These are phyloP conservation scores for Coprinopsis cinerea DNA, from an alignment of 768 basidiomycete species.

Conservation along the genomic window DNA sequence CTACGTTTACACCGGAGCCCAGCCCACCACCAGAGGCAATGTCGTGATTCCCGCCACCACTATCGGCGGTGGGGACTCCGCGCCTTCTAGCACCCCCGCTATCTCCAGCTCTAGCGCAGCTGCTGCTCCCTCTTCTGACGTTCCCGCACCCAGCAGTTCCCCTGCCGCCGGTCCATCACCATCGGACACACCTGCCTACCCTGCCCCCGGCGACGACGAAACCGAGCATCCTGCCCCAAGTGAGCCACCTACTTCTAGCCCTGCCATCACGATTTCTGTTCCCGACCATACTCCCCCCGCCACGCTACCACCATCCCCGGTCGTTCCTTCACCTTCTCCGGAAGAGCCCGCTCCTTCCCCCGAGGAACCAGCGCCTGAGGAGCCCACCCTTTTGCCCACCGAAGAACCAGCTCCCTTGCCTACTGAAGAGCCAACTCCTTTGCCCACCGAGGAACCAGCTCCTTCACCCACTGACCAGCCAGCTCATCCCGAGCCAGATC, in stretches of 20 bases:
- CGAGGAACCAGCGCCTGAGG: no score
- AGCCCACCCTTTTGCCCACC: no score
- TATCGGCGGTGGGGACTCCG: not conserved
- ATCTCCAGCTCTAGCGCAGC: constrained; percentile 9
- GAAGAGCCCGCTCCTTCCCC: no score
- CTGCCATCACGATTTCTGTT: no score
- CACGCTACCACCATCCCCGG: not conserved
- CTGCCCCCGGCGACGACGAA: not conserved
- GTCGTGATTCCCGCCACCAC: constrained; percentile 11
- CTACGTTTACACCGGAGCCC: constrained; percentile 38
- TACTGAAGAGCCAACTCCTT: no score
- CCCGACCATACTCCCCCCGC: not conserved
- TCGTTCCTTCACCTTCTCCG: not conserved
- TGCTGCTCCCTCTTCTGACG: not conserved
- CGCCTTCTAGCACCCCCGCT: constrained; percentile 3
- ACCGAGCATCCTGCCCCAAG: not conserved
- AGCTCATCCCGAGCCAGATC: no score
- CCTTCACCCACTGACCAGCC: no score
- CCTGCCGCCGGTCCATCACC: not conserved
- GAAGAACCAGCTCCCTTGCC: no score
- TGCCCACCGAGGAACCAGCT: no score
- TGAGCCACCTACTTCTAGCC: not conserved
- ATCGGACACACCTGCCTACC: not conserved
- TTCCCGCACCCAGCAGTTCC: constrained; percentile 6
- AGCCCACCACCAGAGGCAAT: constrained; percentile 32